These are phyloP conservation scores for Erodium trifolium DNA, from an alignment of 441 rosid genomes.

Conservation along the genomic window DNA sequence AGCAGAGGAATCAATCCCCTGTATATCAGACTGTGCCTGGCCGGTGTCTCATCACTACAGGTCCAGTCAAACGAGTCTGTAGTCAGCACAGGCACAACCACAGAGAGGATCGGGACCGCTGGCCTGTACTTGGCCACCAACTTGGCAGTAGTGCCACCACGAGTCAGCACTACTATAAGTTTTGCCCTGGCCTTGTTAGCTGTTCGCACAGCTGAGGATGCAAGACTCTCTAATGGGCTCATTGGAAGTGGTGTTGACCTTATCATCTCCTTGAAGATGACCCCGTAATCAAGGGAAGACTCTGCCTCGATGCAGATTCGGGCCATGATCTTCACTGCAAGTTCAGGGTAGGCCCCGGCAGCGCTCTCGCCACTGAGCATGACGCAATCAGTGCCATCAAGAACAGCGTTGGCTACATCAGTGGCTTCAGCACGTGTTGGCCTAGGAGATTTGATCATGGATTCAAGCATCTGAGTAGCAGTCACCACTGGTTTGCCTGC, in stretches of 20 bases:
- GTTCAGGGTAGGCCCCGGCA: constrained; percentile 91
- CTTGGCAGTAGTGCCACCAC: constrained; percentile 93
- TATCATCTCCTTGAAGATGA: constrained; percentile 70
- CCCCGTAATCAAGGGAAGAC: constrained; percentile 62
- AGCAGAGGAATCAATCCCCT: constrained; percentile 69
- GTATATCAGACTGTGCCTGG: constrained; percentile 77
- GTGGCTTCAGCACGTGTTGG: constrained; percentile 97
- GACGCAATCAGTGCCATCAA: constrained; percentile 37
- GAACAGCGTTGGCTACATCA: constrained; percentile 93
- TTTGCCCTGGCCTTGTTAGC: constrained; percentile 70
- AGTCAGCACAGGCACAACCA: constrained; percentile 73
- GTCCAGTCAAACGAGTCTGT: constrained; percentile 86
- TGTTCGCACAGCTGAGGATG: constrained; percentile 87
- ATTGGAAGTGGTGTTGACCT: constrained; percentile 75
- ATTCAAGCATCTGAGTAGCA: constrained; percentile 95
- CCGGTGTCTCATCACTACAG: constrained; percentile 79
- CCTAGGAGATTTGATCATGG: constrained; percentile 92
- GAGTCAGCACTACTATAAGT: constrained; percentile 70
- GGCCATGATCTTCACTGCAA: constrained; percentile 85
- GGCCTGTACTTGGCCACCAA: constrained; percentile 95
- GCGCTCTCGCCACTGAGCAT: constrained; percentile 12
- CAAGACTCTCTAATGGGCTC: constrained; percentile 86
- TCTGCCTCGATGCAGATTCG: constrained; percentile 84
- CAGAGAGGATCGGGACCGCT: constrained; percentile 70
- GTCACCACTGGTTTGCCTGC: constrained; percentile 94